A percentile compares a stretch with the other conserved stretches of the same genome.
These are phyloP conservation scores for Beauveria sp. DNA, from an alignment of 2,329 filamentous ascomycete genomes.

Conservation along the genomic window DNA sequence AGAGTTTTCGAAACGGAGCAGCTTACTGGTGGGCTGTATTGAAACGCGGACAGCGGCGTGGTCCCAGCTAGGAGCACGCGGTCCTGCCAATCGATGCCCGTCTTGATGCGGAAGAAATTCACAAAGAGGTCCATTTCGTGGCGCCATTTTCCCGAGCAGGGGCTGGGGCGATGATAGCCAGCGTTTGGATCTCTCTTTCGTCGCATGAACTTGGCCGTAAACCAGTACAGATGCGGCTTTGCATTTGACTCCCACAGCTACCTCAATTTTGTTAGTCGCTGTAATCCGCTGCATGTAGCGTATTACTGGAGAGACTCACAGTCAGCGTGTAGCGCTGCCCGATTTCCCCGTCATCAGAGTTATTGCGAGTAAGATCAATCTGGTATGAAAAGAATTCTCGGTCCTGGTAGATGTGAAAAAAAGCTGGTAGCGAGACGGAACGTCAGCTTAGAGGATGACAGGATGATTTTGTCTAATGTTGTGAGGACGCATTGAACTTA, in stretches of 20 bases:
- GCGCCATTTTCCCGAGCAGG: slow-evolving; percentile 30
- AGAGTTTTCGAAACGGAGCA: background rate
- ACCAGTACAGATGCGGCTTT: slow-evolving; percentile 52
- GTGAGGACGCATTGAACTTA: slow-evolving; percentile 23
- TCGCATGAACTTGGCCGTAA: slow-evolving; percentile 44
- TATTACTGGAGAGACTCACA: slow-evolving; percentile 34
- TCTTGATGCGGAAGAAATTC: slow-evolving; percentile 50
- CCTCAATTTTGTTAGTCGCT: background rate
- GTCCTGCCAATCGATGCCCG: slow-evolving; percentile 53
- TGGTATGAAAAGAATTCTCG: slow-evolving; percentile 55
- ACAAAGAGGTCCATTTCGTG: slow-evolving; percentile 44
- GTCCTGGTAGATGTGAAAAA: slow-evolving; percentile 61
- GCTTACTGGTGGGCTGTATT: slow-evolving; percentile 41
- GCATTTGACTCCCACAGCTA: slow-evolving; percentile 63
- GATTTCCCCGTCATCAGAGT: slow-evolving; percentile 32
- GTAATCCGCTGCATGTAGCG: too few relatives aligned
- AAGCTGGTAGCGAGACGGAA: background rate
- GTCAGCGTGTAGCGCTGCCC: slow-evolving; percentile 54
- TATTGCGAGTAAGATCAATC: slow-evolving; percentile 50
- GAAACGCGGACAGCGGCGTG: slow-evolving; percentile 27
- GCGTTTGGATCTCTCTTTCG: slow-evolving; percentile 30
- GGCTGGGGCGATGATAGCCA: slow-evolving; percentile 31
- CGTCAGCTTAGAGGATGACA: background rate
- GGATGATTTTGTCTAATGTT: background rate
- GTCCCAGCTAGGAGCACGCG: slow-evolving; percentile 32